Base-by-base conservation (phyloP, 352 stramenopile species). In the Globisporangium parvum region DNA sequence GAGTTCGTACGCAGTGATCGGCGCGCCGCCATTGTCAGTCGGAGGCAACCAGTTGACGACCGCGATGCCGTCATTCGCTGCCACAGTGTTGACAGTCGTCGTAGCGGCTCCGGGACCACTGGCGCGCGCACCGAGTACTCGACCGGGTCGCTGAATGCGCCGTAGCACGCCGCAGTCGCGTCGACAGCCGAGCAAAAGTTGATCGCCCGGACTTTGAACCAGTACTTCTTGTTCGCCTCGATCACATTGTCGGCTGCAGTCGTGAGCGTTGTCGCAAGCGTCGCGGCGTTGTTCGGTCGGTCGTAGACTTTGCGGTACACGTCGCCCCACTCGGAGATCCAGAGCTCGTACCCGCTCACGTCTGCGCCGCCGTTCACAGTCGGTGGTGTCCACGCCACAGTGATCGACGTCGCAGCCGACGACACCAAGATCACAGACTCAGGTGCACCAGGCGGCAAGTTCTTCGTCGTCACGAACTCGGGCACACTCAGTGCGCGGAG, bases 261-360 rank as follows among this genome's bases (percentile, higher is more conserved):
- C 24, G 69, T 66, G 8, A 98, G 59, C 18, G 80, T 95, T 3
- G 85, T 95, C 33, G 75, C 65, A 14, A 73, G 53, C 0, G 83
- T 85, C 53, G 61, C 39, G 2, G 83, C 72, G 42, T 96, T 80
- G 40, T 96, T 96, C 1, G 85, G 85, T 4, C 95, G 96, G 61
- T 98, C 93, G 63, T 98, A 98, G 21, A 98, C 87, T 54, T 98
- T 88, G 17, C 75, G 67, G 35, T 88, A 88, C 12, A 82, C 71
- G 23, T 86, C 79, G 1, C 91, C 93, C 93, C 95, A 98, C 50
- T 97, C 88, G n/a, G 97, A 93, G 55, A 98, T 93, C 87, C 85
- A 98, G 26, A 99, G 67, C 55, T 98, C 83, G 63, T 98, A 99
- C 8, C 96, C 95, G 21, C 84, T 97, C 47, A 98, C 87, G n/a